Conservation (phyloP, 192 early-diverging fungal genomes). For the Haplosporangium gracile region DNA sequence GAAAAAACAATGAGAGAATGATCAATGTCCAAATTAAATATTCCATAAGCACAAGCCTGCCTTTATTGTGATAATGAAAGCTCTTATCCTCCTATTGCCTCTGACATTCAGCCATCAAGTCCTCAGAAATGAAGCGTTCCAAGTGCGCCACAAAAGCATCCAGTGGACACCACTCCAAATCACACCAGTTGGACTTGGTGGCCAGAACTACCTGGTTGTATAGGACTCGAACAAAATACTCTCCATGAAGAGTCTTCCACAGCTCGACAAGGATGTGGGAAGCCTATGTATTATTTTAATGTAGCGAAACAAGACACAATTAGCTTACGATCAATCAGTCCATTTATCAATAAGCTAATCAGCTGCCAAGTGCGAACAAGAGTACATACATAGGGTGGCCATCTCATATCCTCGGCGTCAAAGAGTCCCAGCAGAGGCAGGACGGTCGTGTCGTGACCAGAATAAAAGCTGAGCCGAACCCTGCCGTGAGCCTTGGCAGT, state of each 20-base stretch:
- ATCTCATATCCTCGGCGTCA: slow-evolving; percentile 30
- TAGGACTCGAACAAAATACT: slow-evolving; percentile 41
- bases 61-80: too few relatives aligned
- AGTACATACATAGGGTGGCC: slow-evolving; percentile 50
- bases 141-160: slow-evolving; percentile 34
- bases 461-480: slow-evolving; percentile 29
- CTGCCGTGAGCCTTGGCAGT: slow-evolving; percentile 19
- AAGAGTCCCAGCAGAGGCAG: slow-evolving; percentile 37
- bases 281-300: slow-evolving; percentile 13
- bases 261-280: slow-evolving; percentile 38
- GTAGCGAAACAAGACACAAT: neutral
- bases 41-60: too few relatives aligned
- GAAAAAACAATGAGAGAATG: too few relatives aligned
- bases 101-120: slow-evolving; percentile 17
- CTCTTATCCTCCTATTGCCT: neutral
- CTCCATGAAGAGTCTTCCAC: slow-evolving; percentile 22
- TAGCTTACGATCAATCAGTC: too few relatives aligned
- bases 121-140: slow-evolving; percentile 25
- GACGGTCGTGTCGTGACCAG: slow-evolving; percentile 51
- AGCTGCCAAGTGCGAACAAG: neutral
- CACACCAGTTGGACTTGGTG: slow-evolving; percentile 36
- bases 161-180: slow-evolving; percentile 45
- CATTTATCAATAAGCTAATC: neutral
- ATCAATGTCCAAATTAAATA: too few relatives aligned
- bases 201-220: slow-evolving; percentile 30